Evolutionary conservation across 495 filamentous ascomycete species (phyloP), one percentile per base, ranked within the genome.

Genomic region (Antarctomyces pellizariae): DNA sequence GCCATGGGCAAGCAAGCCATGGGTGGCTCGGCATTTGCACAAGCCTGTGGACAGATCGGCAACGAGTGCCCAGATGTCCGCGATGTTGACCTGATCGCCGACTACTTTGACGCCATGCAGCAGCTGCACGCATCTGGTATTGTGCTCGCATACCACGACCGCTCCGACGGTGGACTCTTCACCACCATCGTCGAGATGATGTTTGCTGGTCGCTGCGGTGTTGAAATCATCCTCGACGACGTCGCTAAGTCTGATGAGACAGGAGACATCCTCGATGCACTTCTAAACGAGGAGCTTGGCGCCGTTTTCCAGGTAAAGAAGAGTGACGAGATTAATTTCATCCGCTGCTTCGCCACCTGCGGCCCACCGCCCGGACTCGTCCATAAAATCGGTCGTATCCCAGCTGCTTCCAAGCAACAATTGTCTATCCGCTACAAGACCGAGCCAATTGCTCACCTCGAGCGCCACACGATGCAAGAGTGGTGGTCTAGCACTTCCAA

Each of bases 201-300:
- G 67, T 93, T 97, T 41, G 86, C 86, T 7, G 86, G 86, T 15
- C 70, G 86, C 22, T 90, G 82, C 39, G 89, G 89, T 33, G 63
- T 77, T 13, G 71, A 84, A 29, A 54, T 95, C 20, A 73, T 76
- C 62, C 51, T 93, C 34, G 83, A 91, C 43, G 62, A 56, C 22
- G 57, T 90, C 25, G 40, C 62, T 1, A 48, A 48, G 12, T 60
- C 53, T 11, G 55, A 52, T 29, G 56, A 71, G 24, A 49, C 69
- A 12, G 46, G 54, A 7, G 63, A 75, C 40, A 43, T 89, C 25
- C 48, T 89, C 2, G 65, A 74, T 28, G 62, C 73, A 1, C 61
- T 97, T 4, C 95, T 97, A 60, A 91, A 77, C 41, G 89, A 95
- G 45, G 86, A 95, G 47, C 64, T 97, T n/a, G 84, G 84, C 31